A percentile compares a stretch with the other conserved stretches of the same genome.
Conservation (phyloP, 306 rosid species). For the Cucurbita ficifolia region DNA sequence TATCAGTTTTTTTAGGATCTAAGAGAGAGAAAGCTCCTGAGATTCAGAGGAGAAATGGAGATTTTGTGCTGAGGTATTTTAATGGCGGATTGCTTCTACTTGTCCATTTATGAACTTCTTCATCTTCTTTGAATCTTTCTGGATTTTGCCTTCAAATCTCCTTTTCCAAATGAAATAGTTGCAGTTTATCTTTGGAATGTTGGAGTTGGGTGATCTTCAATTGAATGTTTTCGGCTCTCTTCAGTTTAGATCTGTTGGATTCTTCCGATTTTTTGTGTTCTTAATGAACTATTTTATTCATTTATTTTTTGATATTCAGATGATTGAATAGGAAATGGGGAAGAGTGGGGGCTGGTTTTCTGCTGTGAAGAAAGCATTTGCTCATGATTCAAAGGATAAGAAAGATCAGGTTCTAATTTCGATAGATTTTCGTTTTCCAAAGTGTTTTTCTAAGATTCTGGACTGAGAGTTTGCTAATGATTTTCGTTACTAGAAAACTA, state of each 20-base stretch:
- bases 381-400: conserved; percentile 37
- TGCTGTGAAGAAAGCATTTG: conserved; percentile 59
- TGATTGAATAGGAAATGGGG: conserved; percentile 54
- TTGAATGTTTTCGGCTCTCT: neutral
- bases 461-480: neutral
- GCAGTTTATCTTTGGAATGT: neutral
- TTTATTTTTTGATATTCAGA: neutral
- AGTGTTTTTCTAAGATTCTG: neutral
- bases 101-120: neutral
- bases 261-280: neutral
- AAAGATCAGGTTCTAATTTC: conserved; percentile 51
- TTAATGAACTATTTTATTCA: neutral
- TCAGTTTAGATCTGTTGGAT: neutral
- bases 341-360: conserved; percentile 82
- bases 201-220: neutral
- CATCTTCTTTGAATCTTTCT: neutral
- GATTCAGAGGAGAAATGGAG: neutral
- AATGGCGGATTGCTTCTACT: neutral
- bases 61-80: conserved; percentile 2
- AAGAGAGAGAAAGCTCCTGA: conserved; percentile 1
- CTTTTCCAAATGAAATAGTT: neutral
- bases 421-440: neutral
- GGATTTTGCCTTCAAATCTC: neutral
- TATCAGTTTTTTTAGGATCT: neutral
- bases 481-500: conserved; percentile 24